phyloP scores from a whole-genome alignment of 306 rosid genomes.

The Begonia peltatifolia region DNA sequence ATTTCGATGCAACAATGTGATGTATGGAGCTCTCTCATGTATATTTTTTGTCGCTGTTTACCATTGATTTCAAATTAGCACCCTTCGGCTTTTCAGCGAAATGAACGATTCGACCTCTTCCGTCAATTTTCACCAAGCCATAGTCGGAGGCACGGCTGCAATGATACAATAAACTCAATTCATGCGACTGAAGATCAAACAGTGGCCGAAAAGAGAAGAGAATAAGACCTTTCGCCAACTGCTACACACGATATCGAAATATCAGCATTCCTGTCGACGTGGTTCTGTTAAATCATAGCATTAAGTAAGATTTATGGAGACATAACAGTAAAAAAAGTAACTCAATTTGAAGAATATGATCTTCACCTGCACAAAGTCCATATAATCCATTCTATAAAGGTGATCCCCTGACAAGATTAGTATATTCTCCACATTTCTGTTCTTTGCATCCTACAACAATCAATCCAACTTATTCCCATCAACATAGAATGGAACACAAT shows the following conservation, averaged over 20 bases:
- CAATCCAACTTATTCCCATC: neutral
- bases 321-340: too few species aligned
- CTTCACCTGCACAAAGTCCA: conserved; percentile 79
- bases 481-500: too few species aligned
- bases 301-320: conserved; percentile 6
- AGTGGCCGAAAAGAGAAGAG: conserved; percentile 9
- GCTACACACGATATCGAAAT: conserved; percentile 68
- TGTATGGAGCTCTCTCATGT: too few species aligned
- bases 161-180: conserved; percentile 1
- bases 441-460: conserved; percentile 61
- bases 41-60: conserved; percentile 10
- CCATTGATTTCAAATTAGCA: conserved; percentile 61
- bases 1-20: too few species aligned
- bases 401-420: conserved; percentile 88
- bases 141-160: conserved; percentile 81
- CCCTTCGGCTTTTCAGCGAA: conserved; percentile 79
- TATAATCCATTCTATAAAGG: conserved; percentile 87
- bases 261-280: conserved; percentile 61
- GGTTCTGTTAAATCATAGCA: conserved; percentile 39
- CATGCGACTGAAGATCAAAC: conserved; percentile 3
- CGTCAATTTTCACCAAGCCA: conserved; percentile 70
- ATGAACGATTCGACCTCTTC: conserved; percentile 48
- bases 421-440: conserved; percentile 61
- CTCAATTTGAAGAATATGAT: neutral
- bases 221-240: conserved; percentile 53